These are phyloP conservation scores for Ailanthus altissimus DNA, from an alignment of 345 rosid species.

Conservation along the genomic window DNA sequence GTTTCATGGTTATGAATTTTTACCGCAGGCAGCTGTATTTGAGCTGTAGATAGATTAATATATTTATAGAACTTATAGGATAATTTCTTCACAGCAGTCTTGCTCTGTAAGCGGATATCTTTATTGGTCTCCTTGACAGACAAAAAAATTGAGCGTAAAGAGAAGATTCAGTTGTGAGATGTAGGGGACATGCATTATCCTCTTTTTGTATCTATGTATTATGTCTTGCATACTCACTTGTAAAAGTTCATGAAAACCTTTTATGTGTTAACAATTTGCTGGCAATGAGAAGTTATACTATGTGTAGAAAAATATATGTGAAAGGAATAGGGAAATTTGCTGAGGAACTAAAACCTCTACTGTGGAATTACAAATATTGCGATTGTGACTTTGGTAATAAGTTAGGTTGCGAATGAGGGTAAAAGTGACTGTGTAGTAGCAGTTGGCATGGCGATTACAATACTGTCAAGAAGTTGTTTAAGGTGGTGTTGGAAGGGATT, in stretches of 20 bases:
- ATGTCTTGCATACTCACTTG: neutral
- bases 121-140: neutral
- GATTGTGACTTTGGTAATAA: neutral
- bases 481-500: neutral
- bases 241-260: neutral
- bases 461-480: neutral
- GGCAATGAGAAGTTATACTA: neutral
- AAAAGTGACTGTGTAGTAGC: neutral
- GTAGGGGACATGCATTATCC: neutral
- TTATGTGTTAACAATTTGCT: neutral
- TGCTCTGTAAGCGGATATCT: neutral
- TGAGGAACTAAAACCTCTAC: neutral
- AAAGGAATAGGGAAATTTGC: neutral
- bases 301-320: neutral
- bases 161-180: conserved; percentile 4
- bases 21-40: neutral
- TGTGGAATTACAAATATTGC: neutral
- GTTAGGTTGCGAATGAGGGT: neutral
- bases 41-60: neutral
- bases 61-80: too few species aligned
- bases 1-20: neutral
- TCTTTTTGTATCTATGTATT: neutral
- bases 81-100: neutral
- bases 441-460: neutral
- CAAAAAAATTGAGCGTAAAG: neutral